Evolutionary conservation across 2,329 filamentous ascomycete species (phyloP), one percentile per base, ranked within the genome.

Genomic region (Lizonia empirigonia): DNA sequence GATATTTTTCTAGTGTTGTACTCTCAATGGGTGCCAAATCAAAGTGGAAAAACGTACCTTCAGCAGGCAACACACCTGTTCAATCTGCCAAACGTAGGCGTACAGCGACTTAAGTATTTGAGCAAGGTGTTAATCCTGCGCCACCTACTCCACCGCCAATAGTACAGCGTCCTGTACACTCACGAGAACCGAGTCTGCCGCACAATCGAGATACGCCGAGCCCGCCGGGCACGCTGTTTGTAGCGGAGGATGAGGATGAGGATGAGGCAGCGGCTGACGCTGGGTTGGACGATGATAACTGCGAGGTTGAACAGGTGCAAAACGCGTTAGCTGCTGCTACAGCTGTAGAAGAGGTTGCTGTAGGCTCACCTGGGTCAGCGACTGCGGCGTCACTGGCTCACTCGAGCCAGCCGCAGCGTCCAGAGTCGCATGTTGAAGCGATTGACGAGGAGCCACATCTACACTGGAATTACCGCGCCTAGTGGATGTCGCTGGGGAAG

Each of bases 371-470:
- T 32, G n/a, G 13, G 9, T 23, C 19, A 23, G 23, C 23, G 18
- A 15, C 24, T 13, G 23, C 23, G 9, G 36, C 23, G 7, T 16
- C 16, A 27, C 5, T 4, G 15, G 26, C 27, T 41, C 12, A 41
- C 30, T 41, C 16, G 7, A 41, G 38, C 18, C 27, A 41, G 26
- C 18, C 2, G 19, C 27, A 29, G 26, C 18, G 3, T 5, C 7
- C 16, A n/a, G 18, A 41, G 18, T 32, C 18, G 7, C 15, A 19
- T 12, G 7, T 7, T 38, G 18, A 23, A 13, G 5, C 18, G 5
- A 26, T 44, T 44, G 10, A 44, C n/a, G 13, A 34, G 20, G 22
- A 44, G 40, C 29, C 20, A 35, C 20, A 44, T 19, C 15, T 44
- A 6, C 30, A 44, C 20, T 33, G 4, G 13, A 24, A n/a, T 6